Evolutionary conservation across 345 rosid genomes (phyloP), one percentile per base, ranked within the genome.

Genomic region (Aurinia saxatilis): DNA sequence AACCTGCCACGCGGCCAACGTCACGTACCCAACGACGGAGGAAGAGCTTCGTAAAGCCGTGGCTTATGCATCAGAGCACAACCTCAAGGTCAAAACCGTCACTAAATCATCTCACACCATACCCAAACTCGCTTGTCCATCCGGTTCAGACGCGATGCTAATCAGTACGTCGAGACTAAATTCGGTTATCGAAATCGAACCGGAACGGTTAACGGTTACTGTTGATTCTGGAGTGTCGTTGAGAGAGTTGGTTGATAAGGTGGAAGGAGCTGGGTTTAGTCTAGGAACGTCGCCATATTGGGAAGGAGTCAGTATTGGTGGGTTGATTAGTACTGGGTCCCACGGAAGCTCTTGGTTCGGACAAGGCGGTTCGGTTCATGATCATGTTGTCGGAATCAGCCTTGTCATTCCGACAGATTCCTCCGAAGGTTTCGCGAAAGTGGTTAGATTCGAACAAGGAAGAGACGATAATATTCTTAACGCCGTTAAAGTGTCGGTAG

Each of bases 331-430:
- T 58, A 89, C 93, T 0, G 98, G 96, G 6, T 79, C 98, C 0
- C 98, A 92, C n/a, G 98, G 98, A 2, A 92, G 98, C 68, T 89
- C 98, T 0, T 92, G 96, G 96, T 83, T 82, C 70, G 96, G 95
- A 16, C 79, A 77, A 61, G 98, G 98, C 8, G 98, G 95, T n/a
- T 85, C 95, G 1, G 91, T 82, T 52, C 96, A 89, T 31, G 98
- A 92, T 50, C 91, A 89, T 63, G 95, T 92, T 12, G 73, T 82
- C 31, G 93, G 89, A 7, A 50, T 92, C 10, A 79, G 71, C 58
- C 80, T 92, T 19, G 59, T 88, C 7, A 81, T 89, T 51, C 93
- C 96, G 0, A 83, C 85, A 3, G 34, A 13, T 11, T 61, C 67
- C 13, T 77, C 82, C 0, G 81, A 89, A 62, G 86, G 95, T 7